phyloP scores from a whole-genome alignment of 108 stramenopile genomes.

The Stephanodiscus triporus region DNA sequence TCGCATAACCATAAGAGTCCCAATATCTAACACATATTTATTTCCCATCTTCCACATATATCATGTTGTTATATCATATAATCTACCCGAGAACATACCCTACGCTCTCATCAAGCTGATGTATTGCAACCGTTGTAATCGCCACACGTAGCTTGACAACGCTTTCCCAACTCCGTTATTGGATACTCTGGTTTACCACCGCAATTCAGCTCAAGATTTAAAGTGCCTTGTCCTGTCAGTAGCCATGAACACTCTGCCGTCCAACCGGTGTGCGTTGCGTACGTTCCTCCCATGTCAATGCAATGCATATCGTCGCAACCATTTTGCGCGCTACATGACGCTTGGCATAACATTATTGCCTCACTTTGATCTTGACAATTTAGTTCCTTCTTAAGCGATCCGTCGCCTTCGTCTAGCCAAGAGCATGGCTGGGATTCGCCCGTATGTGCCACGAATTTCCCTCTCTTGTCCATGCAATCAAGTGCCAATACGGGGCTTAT shows the following conservation, averaged over 20 bases:
- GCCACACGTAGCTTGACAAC: conserved; percentile 35
- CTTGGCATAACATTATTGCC: conserved; percentile 33
- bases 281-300: conserved; percentile 32
- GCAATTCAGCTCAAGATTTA: conserved; percentile 42
- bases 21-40: too few species aligned
- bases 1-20: too few species aligned
- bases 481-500: conserved; percentile 10
- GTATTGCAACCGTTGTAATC: conserved; percentile 38
- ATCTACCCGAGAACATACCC: too few species aligned
- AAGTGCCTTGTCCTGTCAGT: conserved; percentile 26
- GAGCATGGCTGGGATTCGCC: conserved; percentile 39
- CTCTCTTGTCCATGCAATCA: conserved; percentile 35
- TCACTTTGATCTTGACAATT: conserved; percentile 33
- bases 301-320: conserved; percentile 41
- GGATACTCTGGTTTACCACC: conserved; percentile 25
- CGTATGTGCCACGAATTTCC: conserved; percentile 27
- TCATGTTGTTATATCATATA: too few species aligned
- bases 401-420: conserved; percentile 41
- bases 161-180: conserved; percentile 41
- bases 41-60: too few species aligned
- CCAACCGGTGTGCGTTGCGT: conserved; percentile 39
- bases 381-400: conserved; percentile 27
- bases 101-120: conserved; percentile 1
- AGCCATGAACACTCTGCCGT: conserved; percentile 43
- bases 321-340: conserved; percentile 29